These are phyloP conservation scores for Daldinia bambusicola DNA, from an alignment of 495 filamentous ascomycete species.

Conservation along the genomic window DNA sequence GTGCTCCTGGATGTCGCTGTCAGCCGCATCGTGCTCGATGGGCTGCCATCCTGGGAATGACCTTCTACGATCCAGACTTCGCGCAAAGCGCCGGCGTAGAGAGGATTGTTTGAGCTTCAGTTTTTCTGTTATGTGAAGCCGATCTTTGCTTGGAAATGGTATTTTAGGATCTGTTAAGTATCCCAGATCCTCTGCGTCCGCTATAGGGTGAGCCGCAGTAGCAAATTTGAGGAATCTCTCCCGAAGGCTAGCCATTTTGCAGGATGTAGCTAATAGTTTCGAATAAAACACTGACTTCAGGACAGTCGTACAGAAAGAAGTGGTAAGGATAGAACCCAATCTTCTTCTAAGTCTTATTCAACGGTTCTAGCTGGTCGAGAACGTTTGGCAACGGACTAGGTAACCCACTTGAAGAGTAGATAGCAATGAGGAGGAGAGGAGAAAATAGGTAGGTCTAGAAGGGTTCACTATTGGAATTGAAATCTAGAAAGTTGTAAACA, in stretches of 20 bases:
- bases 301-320: neutral
- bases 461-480: neutral
- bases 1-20: neutral
- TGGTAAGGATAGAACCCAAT: constrained; percentile 8
- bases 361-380: constrained; percentile 13
- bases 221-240: constrained; percentile 9
- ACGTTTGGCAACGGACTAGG: constrained; percentile 28
- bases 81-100: constrained; percentile 21
- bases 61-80: constrained; percentile 18
- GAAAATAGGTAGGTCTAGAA: neutral
- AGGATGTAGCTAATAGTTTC: neutral
- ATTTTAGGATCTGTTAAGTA: neutral
- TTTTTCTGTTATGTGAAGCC: neutral
- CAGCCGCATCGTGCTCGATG: neutral
- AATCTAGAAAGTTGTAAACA: neutral
- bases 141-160: neutral
- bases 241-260: constrained; percentile 24
- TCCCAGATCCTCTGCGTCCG: neutral
- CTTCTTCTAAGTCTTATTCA: constrained; percentile 14
- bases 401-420: constrained; percentile 4
- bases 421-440: constrained; percentile 1
- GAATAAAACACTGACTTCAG: neutral
- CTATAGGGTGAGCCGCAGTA: neutral
- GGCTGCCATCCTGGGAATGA: constrained; percentile 4
- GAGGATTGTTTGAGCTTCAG: constrained; percentile 1